Evolutionary conservation across 75 land plant genomes (phyloP), one percentile per base, ranked within the genome.

Genomic region (Ceratopteris richardii): DNA sequence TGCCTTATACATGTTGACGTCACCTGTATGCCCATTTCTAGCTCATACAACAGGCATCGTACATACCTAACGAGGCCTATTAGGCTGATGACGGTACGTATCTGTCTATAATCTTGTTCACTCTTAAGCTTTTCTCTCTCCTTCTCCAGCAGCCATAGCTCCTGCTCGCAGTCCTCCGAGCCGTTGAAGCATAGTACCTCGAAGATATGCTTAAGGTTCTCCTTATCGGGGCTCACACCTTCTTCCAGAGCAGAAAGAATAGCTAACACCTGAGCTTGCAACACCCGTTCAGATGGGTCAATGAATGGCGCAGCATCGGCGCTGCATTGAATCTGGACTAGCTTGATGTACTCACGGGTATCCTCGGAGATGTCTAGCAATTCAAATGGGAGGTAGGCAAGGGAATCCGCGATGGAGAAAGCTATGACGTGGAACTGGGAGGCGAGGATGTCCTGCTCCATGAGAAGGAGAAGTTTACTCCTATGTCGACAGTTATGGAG

Each of bases 41-140:
- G 62, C 1, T 86, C 80, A 56, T 80, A 88, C 0, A 93, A 69
- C 57, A 83, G 70, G 68, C 78, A 83, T 47, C 84, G 75, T n/a
- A 71, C 68, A 47, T 82, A 93, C 20, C 86, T 39, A 0, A 75
- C 52, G 10, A 93, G 52, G n/a, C 81, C 77, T 0, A 88, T 75
- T 29, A 85, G 61, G 48, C 82, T 79, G 56, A 66, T 73, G 29
- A 87, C 63, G 50, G 71, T 55, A 0, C 71, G 52, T 30, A 63
- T 61, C 12, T 60, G 33, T 0, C 65, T 60, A 37, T 71, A 73
- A 19, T 52, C 21, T 25, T 73, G 60, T 74, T 78, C 84, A 31
- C 73, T 82, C 58, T 77, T 77, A 42, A 91, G 65, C 53, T 74
- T 73, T 77, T 78, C 77, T 44, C 80, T 71, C 63, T 91, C 94